Conservation (phyloP, 1,284 basidiomycete genomes). For the Vanrija sp. region DNA sequence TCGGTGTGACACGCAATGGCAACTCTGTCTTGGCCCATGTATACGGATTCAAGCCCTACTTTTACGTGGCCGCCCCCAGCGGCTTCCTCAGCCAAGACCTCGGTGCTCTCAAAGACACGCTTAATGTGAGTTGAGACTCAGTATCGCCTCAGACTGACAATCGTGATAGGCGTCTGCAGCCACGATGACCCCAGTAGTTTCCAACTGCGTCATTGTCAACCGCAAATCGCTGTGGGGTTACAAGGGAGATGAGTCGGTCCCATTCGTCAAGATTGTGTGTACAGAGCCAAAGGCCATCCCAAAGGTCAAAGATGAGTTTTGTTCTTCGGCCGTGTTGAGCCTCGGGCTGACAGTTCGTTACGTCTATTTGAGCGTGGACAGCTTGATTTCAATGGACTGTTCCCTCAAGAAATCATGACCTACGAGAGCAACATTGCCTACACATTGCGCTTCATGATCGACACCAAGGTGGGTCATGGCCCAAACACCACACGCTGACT, state of each 20-base stretch:
- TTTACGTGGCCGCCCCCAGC: constrained; percentile 78
- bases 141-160: not conserved
- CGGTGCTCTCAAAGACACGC: constrained; percentile 59
- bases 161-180: constrained; percentile 27
- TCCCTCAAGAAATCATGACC: constrained; percentile 60
- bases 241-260: constrained; percentile 67
- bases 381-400: constrained; percentile 66
- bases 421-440: constrained; percentile 91
- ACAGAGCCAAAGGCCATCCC: constrained; percentile 69
- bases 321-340: not conserved
- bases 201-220: constrained; percentile 60
- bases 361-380: constrained; percentile 83
- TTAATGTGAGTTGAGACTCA: constrained; percentile 62
- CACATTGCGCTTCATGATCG: constrained; percentile 90
- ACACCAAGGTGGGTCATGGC: constrained; percentile 64
- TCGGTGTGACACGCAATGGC: constrained; percentile 81
- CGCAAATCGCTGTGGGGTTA: constrained; percentile 82
- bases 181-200: constrained; percentile 51
- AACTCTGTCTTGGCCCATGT: constrained; percentile 82
- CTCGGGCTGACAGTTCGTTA: constrained; percentile 46
- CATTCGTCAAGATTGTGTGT: constrained; percentile 79
- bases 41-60: constrained; percentile 80
- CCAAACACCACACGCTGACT: not conserved
- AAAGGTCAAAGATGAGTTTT: constrained; percentile 82
- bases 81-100: constrained; percentile 71